Evolutionary conservation across 352 stramenopile species (phyloP).

Genomic region (Globisporangium lucens): DNA sequence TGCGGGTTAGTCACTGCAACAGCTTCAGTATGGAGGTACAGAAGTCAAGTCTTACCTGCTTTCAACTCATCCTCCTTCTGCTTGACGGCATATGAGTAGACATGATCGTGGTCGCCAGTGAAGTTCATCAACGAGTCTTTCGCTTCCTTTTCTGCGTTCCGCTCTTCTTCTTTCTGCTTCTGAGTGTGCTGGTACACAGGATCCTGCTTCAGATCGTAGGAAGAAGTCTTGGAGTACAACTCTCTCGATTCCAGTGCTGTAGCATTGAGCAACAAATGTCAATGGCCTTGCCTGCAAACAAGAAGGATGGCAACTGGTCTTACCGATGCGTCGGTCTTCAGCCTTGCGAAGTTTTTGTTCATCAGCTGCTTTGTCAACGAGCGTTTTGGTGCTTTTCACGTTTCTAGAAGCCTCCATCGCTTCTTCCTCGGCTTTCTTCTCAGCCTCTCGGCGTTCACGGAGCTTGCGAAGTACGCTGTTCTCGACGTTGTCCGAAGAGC

Average conservation of each 20-base stretch:
- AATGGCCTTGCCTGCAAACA: background rate
- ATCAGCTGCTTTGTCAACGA: conserved; percentile 47
- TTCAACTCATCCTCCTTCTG: conserved; percentile 18
- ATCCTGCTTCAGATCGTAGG: conserved; percentile 39
- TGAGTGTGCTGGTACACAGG: conserved; percentile 47
- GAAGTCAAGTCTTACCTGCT: conserved; percentile 6
- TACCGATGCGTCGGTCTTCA: conserved; percentile 33
- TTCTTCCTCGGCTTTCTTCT: conserved; percentile 42
- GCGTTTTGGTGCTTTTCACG: conserved; percentile 43
- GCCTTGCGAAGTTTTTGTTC: conserved; percentile 37
- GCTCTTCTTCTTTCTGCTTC: conserved; percentile 47
- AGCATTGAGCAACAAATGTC: background rate
- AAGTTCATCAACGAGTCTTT: conserved; percentile 30
- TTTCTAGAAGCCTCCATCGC: conserved; percentile 25
- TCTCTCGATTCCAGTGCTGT: conserved; percentile 30
- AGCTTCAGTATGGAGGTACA: background rate
- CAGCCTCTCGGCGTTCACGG: conserved; percentile 33
- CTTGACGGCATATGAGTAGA: conserved; percentile 18
- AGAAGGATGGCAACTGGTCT: background rate
- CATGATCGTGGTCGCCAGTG: conserved; percentile 20
- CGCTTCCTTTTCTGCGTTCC: conserved; percentile 18
- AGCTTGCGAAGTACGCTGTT: conserved; percentile 31
- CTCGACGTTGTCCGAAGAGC: conserved; percentile 16
- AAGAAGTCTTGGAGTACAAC: conserved; percentile 37
- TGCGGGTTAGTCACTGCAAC: background rate